A percentile compares a stretch with the other conserved stretches of the same genome.
Conservation (phyloP, 2,329 filamentous ascomycete genomes). For the Sporothrix pallida region DNA sequence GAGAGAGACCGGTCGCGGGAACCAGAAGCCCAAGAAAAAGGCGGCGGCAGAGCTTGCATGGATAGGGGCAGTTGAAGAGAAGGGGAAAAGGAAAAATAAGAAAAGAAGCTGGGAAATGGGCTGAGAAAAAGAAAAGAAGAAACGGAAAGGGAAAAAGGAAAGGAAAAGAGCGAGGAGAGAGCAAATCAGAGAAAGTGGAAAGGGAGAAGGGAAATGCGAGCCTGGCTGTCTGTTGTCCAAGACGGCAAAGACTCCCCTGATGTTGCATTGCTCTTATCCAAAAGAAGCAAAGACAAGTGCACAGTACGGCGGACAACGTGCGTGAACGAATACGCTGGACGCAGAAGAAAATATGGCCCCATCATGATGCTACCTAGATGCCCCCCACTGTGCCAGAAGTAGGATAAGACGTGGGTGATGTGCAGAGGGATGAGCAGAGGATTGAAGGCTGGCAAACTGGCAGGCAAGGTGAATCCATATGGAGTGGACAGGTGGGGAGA, state of each 20-base stretch:
- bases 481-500: not conserved
- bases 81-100: not conserved
- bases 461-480: not conserved
- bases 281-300: not conserved
- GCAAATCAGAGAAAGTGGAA: too few relatives aligned
- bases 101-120: not conserved
- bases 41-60: too few relatives aligned
- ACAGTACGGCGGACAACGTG: not conserved
- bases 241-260: not conserved
- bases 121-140: not conserved
- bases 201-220: not conserved
- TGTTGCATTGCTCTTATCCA: slow-evolving; percentile 20
- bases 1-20: slow-evolving; percentile 5
- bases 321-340: too few relatives aligned
- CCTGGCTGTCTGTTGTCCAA: not conserved
- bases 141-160: too few relatives aligned
- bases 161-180: not conserved
- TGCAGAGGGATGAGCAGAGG: not conserved
- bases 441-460: not conserved
- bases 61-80: too few relatives aligned
- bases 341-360: not conserved
- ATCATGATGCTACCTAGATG: not conserved
- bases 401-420: slow-evolving; percentile 4
- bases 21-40: not conserved
- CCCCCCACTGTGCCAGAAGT: not conserved